These are phyloP conservation scores for Epichloe aotearoae DNA, from an alignment of 2,329 filamentous ascomycete genomes.

Conservation along the genomic window DNA sequence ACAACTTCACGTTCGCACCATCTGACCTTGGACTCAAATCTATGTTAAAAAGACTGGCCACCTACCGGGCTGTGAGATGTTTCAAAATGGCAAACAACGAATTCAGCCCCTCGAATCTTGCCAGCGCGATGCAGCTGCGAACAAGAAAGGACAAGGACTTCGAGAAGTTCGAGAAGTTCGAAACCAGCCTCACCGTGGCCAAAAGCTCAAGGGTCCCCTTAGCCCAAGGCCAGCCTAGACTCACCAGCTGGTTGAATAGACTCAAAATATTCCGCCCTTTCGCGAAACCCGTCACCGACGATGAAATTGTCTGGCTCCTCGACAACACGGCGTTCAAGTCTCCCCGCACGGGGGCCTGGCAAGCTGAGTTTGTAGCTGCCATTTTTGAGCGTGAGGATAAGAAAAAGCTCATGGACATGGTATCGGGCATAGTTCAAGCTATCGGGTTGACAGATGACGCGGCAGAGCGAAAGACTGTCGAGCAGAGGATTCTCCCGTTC, in stretches of 20 bases:
- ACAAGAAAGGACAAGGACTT: slow-evolving; percentile 37
- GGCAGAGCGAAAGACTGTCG: slow-evolving; percentile 45
- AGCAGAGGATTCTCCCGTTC: slow-evolving; percentile 61
- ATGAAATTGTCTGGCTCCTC: slow-evolving; percentile 74
- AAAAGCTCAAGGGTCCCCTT: slow-evolving; percentile 13
- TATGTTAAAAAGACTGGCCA: background rate
- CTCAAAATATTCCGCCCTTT: slow-evolving; percentile 36
- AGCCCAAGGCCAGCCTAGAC: background rate
- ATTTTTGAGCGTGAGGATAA: slow-evolving; percentile 66
- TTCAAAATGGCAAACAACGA: slow-evolving; percentile 14
- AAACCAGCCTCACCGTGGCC: slow-evolving; percentile 31
- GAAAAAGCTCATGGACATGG: slow-evolving; percentile 51
- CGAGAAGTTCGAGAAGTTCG: slow-evolving; percentile 36
- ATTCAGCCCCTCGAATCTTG: slow-evolving; percentile 15
- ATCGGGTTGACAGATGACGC: slow-evolving; percentile 52
- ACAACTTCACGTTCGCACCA: background rate
- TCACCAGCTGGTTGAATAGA: slow-evolving; percentile 37
- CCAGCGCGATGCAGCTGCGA: slow-evolving; percentile 33
- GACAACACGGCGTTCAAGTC: slow-evolving; percentile 74
- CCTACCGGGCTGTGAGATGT: background rate
- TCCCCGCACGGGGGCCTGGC: slow-evolving; percentile 42
- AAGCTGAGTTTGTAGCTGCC: slow-evolving; percentile 70
- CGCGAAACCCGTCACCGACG: slow-evolving; percentile 42
- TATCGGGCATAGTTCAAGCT: slow-evolving; percentile 55
- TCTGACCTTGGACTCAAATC: background rate